These are phyloP conservation scores for Primulina tabacum DNA, from an alignment of 257 asterid genomes.

Conservation along the genomic window DNA sequence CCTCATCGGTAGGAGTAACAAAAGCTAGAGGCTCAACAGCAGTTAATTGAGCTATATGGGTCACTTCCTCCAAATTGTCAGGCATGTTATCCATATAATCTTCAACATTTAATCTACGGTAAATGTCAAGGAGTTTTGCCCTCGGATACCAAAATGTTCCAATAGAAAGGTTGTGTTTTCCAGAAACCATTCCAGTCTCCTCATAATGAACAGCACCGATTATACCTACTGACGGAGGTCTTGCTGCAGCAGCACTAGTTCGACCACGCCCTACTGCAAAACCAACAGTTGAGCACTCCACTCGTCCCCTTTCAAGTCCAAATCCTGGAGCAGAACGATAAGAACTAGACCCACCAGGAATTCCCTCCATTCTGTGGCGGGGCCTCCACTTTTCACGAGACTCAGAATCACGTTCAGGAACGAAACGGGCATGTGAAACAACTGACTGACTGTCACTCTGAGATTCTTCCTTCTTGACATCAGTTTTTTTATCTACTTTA, in stretches of 20 bases:
- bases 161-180: constrained; percentile 37
- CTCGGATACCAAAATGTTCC: constrained; percentile 68
- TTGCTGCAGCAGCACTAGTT: constrained; percentile 42
- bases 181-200: constrained; percentile 43
- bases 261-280: constrained; percentile 93
- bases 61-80: constrained; percentile 64
- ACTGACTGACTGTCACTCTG: constrained; percentile 59
- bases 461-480: constrained; percentile 75
- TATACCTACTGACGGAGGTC: constrained; percentile 46
- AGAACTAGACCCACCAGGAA: constrained; percentile 52
- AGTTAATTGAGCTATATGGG: constrained; percentile 54
- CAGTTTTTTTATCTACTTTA: constrained; percentile 60
- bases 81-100: constrained; percentile 45
- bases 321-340: constrained; percentile 97
- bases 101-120: constrained; percentile 64
- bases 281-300: constrained; percentile 71
- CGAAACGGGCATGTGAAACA: constrained; percentile 50
- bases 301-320: constrained; percentile 76
- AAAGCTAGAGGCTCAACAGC: constrained; percentile 73
- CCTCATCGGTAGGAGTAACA: constrained; percentile 75
- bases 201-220: constrained; percentile 51
- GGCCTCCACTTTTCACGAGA: constrained; percentile 99
- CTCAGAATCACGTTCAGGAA: constrained; percentile 75
- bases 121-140: constrained; percentile 88
- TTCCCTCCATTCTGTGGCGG: constrained; percentile 88